Conservation (phyloP, 257 asterid species). For the Nicotiana otophora region DNA sequence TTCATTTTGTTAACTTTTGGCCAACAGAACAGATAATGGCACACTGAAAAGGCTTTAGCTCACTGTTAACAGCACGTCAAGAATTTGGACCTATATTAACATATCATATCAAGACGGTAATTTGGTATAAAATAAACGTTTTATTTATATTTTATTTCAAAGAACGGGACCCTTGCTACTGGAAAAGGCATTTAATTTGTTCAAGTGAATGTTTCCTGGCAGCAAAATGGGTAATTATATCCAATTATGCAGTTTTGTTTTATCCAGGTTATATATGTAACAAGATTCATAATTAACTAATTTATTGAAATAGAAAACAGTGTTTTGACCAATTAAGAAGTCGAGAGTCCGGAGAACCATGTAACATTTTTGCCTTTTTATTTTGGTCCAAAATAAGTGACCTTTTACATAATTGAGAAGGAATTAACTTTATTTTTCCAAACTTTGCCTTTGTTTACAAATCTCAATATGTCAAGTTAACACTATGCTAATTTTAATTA, state of each 20-base stretch:
- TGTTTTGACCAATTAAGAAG: neutral
- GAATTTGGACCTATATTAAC: neutral
- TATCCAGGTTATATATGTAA: neutral
- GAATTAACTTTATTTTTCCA: no score
- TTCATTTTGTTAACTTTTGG: neutral
- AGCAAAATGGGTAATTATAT: neutral
- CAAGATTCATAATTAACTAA: neutral
- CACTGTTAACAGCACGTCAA: neutral
- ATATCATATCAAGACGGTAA: no score
- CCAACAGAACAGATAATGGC: neutral
- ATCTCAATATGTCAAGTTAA: no score
- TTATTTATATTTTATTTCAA: neutral
- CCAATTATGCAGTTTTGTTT: neutral
- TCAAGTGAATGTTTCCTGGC: neutral
- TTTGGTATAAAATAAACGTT: neutral
- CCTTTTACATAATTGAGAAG: no score
- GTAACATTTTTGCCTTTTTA: no score
- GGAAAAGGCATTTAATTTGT: neutral
- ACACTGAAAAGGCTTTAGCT: neutral
- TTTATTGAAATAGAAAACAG: neutral
- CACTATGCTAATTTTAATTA: no score
- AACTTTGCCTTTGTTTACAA: no score
- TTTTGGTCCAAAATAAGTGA: no score
- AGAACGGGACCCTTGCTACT: neutral
- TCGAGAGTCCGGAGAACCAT: no score